phyloP scores from a whole-genome alignment of 177 flowering plant species.

The Vitis hybrid region DNA sequence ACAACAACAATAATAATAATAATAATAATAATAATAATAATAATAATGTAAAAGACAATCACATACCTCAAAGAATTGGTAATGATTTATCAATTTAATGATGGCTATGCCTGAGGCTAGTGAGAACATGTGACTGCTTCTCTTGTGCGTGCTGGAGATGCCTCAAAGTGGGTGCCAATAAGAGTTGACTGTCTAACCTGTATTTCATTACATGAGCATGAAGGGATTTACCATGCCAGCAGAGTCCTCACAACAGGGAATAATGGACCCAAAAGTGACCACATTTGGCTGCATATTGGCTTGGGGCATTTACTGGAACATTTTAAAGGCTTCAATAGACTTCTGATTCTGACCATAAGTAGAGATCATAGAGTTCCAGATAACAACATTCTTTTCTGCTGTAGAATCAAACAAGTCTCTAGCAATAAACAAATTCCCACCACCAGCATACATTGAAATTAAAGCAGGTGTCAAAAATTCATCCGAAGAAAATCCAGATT shows the following conservation, averaged over 20 bases:
- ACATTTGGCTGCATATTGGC: slow-evolving; percentile 35
- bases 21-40: too few relatives aligned
- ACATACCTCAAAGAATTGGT: too few relatives aligned
- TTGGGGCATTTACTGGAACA: slow-evolving; percentile 37
- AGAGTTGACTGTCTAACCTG: too few relatives aligned
- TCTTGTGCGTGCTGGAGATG: too few relatives aligned
- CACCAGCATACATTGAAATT: slow-evolving; percentile 45
- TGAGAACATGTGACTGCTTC: too few relatives aligned
- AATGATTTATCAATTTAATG: too few relatives aligned
- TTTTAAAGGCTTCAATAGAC: slow-evolving; percentile 33
- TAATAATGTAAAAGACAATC: too few relatives aligned
- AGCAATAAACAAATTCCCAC: slow-evolving; percentile 34
- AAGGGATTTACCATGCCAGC: slow-evolving; percentile 34
- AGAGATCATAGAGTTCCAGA: slow-evolving; percentile 60
- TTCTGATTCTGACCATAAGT: slow-evolving; percentile 34
- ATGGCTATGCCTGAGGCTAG: too few relatives aligned
- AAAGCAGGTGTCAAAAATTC: slow-evolving; percentile 43
- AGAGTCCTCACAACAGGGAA: slow-evolving; percentile 41
- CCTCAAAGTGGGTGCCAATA: too few relatives aligned
- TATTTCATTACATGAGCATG: slow-evolving; percentile 27
- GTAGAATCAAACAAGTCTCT: slow-evolving; percentile 36
- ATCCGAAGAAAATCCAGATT: slow-evolving; percentile 35
- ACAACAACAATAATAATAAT: too few relatives aligned
- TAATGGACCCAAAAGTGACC: slow-evolving; percentile 45
- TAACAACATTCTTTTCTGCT: slow-evolving; percentile 25